Base-by-base conservation (phyloP, 2,329 filamentous ascomycete genomes). In the Claviceps humidiphila region DNA sequence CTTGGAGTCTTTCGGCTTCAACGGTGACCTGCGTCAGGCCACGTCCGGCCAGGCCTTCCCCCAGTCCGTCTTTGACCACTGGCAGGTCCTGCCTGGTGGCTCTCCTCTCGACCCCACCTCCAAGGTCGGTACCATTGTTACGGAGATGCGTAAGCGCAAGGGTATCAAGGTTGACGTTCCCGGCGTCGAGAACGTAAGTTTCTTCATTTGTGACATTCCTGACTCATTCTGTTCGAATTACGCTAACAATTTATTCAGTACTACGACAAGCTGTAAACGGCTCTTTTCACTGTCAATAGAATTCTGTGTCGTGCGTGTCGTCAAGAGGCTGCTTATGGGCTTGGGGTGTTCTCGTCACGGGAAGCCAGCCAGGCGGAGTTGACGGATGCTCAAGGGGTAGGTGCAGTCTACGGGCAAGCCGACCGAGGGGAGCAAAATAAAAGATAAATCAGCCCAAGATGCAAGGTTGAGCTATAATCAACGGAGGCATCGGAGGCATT, bases 1-100 rank as follows among this genome's bases (percentile, higher is more conserved):
- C 80, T 87, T 90, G 76, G 89, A 95, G 80, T 95, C 90, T 38
- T 95, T 95, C 81, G 93, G 93, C 74, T 98, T 98, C 88, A 95
- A 94, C 75, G 86, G 82, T 72, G 93, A 97, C 77, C 87, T 98
- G 67, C 90, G 93, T 71, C 82, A 85, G 67, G 84, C 83, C 74
- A 98, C 93, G 64, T 87, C 85, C 69, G 93, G 93, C 68, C 93
- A 98, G 81, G 93, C 93, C 68, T 98, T 98, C 89, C 93, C 93
- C 66, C 90, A 96, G 77, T 86, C 85, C 66, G 89, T 98, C 67
- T 98, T 98, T 77, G 91, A 97, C 74, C 93, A 98, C 80, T 98
- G 90, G 89, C 86, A 95, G 77, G 77, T 93, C 65, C 84, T 97
- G 63, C 88, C 90, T 64, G 91, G 91, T 84, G 93, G 93, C 66